These are phyloP conservation scores for Nicotiana tomentosiformis DNA, from an alignment of 257 asterid species.

Conservation along the genomic window DNA sequence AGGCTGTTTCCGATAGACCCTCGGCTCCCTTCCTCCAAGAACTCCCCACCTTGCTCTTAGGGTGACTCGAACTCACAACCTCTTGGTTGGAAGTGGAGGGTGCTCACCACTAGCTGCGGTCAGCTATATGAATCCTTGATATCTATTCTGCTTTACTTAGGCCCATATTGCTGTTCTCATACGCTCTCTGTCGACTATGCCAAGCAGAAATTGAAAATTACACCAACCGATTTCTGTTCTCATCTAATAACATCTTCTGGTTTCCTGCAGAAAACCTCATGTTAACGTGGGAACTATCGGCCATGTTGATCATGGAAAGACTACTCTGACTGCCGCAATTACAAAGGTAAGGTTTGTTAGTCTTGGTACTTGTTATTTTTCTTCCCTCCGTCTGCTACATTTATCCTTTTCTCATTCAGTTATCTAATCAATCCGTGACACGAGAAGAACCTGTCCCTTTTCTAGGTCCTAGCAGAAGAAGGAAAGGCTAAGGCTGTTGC, in stretches of 20 bases:
- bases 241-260: background rate
- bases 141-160: background rate
- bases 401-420: background rate
- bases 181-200: background rate
- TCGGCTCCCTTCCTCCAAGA: too few relatives aligned
- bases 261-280: slow-evolving; percentile 73
- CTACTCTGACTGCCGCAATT: slow-evolving; percentile 93
- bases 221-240: background rate
- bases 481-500: slow-evolving; percentile 93
- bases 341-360: slow-evolving; percentile 51
- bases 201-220: background rate
- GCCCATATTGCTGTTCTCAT: background rate
- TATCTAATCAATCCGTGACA: background rate
- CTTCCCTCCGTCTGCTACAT: background rate
- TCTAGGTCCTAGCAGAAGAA: slow-evolving; percentile 76
- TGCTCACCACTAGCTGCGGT: background rate
- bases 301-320: slow-evolving; percentile 98
- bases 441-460: background rate
- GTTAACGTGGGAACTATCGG: slow-evolving; percentile 98
- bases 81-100: too few relatives aligned
- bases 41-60: too few relatives aligned
- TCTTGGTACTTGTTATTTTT: slow-evolving; percentile 1
- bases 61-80: too few relatives aligned
- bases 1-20: too few relatives aligned
- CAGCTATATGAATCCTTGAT: background rate